Base-by-base conservation (phyloP, 2,329 filamentous ascomycete genomes). In the Cercospora zeae-maydis region DNA sequence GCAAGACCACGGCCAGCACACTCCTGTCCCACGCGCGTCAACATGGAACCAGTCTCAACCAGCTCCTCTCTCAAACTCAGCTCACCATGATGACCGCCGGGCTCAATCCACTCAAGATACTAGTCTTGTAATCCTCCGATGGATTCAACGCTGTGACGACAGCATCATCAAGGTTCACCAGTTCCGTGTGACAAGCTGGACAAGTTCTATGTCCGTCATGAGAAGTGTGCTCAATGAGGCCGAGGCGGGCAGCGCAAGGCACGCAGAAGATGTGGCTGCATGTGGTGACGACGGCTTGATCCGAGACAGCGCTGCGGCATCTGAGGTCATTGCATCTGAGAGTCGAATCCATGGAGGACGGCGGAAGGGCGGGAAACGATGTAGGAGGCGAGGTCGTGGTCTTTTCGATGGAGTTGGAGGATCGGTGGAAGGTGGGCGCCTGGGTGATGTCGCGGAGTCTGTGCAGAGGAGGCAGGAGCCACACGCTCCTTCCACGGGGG, bases 181-280 rank as follows among this genome's bases (percentile, higher is more conserved):
- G 82, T 8, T 82, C 81, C 2, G 86, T 83, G 34, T 85, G 80
- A 73, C 93, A 98, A 27, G 90, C 91, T 59, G 92, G 93, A 73
- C 93, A 98, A 1, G 78, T 78, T 45, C 83, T 81, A 62, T 83
- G 78, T 31, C 81, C 80, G 47, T 81, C 79, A 2, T 53, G 27
- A 2, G 30, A 24, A 31, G 27, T 27, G 6, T 53, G 27, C 14
- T 66, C 67, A 0, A 83, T 82, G n/a, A 96, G 79, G 0, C 87
- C 86, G 13, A 87, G 80, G 3, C 76, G 79, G 36, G 87, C 82
- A 27, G 90, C 88, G 72, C 93, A 98, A 16, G 85, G 80, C 1
- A 87, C 76, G 73, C 93, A 97, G 77, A 96, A 96, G 45, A 96
- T 88, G 76, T 97, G 93, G 66, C 92, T 92, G 85, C 93, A 98